Conservation (phyloP, 129 eudicot genomes). For the Kitagawia praeruptora region DNA sequence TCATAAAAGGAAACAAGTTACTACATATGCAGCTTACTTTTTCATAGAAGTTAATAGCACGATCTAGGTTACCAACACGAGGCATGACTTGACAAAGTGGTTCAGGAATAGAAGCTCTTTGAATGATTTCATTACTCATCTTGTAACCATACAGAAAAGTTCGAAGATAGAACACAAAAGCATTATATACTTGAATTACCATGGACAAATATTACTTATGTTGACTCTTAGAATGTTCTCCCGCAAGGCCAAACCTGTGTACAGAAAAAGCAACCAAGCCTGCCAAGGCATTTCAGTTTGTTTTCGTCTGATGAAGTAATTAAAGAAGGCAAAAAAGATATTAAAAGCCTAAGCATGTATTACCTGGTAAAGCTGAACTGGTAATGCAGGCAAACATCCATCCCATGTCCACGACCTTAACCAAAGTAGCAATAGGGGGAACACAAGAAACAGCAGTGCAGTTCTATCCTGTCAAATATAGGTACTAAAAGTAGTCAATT, state of each 20-base stretch:
- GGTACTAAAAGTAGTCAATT: no score
- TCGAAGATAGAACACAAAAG: no score
- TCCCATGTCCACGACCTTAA: slow-evolving; percentile 60
- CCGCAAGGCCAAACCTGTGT: slow-evolving; percentile 86
- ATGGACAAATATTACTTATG: slow-evolving; percentile 92
- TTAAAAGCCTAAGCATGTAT: not conserved
- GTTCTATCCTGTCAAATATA: no score
- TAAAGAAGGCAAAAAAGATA: not conserved
- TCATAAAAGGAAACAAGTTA: no score
- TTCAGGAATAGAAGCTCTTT: no score
- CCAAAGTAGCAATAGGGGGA: slow-evolving; percentile 66
- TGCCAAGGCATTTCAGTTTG: slow-evolving; percentile 30
- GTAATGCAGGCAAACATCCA: slow-evolving; percentile 94
- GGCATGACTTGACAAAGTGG: no score
- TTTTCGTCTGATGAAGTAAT: not conserved
- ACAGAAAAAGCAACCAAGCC: slow-evolving; percentile 94
- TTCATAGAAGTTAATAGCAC: no score
- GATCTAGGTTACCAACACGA: no score
- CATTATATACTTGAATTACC: slow-evolving; percentile 37
- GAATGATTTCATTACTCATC: no score
- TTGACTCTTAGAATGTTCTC: slow-evolving; percentile 85
- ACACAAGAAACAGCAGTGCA: slow-evolving; percentile 64
- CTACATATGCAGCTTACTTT: no score
- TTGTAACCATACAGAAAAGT: no score
- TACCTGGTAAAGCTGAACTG: slow-evolving; percentile 95